These are phyloP conservation scores for Durusdinium trenchii DNA, from an alignment of 73 alveolate species.

Conservation along the genomic window DNA sequence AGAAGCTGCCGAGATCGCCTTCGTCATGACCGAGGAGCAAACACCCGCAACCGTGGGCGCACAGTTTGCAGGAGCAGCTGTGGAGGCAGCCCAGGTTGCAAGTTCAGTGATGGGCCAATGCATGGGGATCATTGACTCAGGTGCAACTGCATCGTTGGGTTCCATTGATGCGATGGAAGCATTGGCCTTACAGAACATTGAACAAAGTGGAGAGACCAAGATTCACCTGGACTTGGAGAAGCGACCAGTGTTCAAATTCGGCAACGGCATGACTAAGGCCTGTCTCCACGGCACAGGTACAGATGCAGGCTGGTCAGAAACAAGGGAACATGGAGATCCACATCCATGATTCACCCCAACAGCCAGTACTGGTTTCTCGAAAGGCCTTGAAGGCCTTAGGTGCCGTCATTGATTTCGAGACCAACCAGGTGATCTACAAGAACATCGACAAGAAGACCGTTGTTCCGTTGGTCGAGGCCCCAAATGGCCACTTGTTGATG, in stretches of 20 bases:
- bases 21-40: no score
- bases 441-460: neutral
- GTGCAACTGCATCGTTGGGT: no score
- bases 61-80: no score
- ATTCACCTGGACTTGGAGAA: neutral
- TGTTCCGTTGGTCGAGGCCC: neutral
- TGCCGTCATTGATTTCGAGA: neutral
- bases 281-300: neutral
- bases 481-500: conserved; percentile 5
- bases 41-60: no score
- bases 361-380: neutral
- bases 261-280: neutral
- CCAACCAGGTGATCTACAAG: conserved; percentile 18
- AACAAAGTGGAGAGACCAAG: neutral
- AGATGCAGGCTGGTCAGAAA: neutral
- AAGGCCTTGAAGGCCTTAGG: neutral
- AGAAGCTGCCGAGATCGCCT: conserved; percentile 2
- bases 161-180: no score
- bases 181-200: no score
- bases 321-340: conserved; percentile 12
- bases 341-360: neutral
- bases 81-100: no score
- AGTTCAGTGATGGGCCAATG: no score
- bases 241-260: neutral
- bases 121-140: no score